Evolutionary conservation across 2,329 filamentous ascomycete species (phyloP).

Genomic region (Incumbomyces lentus): DNA sequence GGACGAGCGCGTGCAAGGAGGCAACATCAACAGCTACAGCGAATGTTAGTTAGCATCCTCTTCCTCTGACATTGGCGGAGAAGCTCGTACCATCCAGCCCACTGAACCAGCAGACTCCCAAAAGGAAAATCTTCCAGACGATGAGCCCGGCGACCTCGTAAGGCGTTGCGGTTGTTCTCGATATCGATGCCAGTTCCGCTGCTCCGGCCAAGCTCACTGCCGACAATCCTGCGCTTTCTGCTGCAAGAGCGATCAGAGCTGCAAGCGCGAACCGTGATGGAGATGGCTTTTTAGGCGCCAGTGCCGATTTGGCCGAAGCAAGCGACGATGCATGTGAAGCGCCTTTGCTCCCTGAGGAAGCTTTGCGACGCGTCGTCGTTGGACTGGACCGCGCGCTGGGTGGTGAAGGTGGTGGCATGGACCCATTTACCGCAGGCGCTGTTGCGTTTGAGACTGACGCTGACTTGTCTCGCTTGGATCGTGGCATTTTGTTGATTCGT

Average conservation of each 20-base stretch:
- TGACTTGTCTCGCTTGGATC: slow-evolving; percentile 7
- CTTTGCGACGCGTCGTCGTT: slow-evolving; percentile 12
- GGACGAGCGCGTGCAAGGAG: slow-evolving; percentile 57
- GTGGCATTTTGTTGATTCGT: slow-evolving; percentile 1
- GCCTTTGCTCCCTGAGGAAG: slow-evolving; percentile 9
- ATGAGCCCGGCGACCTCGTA: slow-evolving; percentile 48
- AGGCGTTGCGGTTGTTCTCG: slow-evolving; percentile 52
- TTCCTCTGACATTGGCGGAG: not conserved
- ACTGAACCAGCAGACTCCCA: slow-evolving; percentile 62
- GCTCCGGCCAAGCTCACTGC: slow-evolving; percentile 49
- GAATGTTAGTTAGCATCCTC: not conserved
- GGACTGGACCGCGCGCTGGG: slow-evolving; percentile 19
- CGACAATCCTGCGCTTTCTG: slow-evolving; percentile 57
- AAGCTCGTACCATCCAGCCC: slow-evolving; percentile 50
- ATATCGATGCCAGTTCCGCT: slow-evolving; percentile 58
- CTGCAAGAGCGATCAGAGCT: slow-evolving; percentile 45
- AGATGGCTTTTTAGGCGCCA: slow-evolving; percentile 21
- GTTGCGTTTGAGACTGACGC: slow-evolving; percentile 5
- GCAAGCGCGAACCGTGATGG: slow-evolving; percentile 35
- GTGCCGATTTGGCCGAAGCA: slow-evolving; percentile 17
- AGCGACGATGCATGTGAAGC: slow-evolving; percentile 8
- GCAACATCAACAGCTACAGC: slow-evolving; percentile 52
- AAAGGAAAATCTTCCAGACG: slow-evolving; percentile 51
- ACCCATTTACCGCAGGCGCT: slow-evolving; percentile 4
- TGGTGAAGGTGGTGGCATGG: slow-evolving; percentile 6